Evolutionary conservation across 192 early-diverging fungal species (phyloP).

Genomic region (Jimgerdemannia flammicorona): DNA sequence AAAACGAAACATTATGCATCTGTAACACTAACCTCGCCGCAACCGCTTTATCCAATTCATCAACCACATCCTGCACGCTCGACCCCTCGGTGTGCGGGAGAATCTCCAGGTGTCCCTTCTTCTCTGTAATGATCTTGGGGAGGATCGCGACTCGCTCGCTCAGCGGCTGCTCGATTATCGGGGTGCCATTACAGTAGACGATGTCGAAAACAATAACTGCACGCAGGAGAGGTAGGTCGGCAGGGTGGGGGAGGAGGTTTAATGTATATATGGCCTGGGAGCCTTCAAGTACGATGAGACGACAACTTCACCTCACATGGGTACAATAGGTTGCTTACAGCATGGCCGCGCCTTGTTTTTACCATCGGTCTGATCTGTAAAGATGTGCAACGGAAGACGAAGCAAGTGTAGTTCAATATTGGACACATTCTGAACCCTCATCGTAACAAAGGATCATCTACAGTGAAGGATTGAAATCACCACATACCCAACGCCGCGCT

Average conservation of each 20-base stretch:
- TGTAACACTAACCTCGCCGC: constrained; percentile 46
- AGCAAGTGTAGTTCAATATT: not conserved
- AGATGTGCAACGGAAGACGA: not conserved
- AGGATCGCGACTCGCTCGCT: constrained; percentile 48
- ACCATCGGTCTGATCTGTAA: constrained; percentile 32
- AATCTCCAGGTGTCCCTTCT: constrained; percentile 51
- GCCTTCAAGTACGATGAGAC: not conserved
- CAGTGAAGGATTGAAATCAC: not conserved
- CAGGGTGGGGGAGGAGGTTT: too few species aligned
- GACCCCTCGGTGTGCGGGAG: constrained; percentile 44
- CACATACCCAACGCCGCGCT: constrained; percentile 51
- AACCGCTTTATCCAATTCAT: constrained; percentile 54
- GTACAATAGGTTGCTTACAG: constrained; percentile 28
- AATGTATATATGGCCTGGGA: constrained; percentile 9
- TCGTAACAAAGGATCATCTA: too few species aligned
- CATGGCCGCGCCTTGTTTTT: constrained; percentile 36
- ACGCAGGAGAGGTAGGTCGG: too few species aligned
- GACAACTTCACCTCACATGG: constrained; percentile 15
- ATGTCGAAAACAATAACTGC: constrained; percentile 73
- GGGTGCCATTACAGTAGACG: constrained; percentile 62
- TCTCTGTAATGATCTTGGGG: constrained; percentile 44
- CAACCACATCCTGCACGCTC: constrained; percentile 55
- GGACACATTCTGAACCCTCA: not conserved
- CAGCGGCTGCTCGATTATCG: constrained; percentile 55
- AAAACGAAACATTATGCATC: not conserved